Conservation (phyloP, 768 basidiomycete genomes). For the Candolleomyces eurysporus region DNA sequence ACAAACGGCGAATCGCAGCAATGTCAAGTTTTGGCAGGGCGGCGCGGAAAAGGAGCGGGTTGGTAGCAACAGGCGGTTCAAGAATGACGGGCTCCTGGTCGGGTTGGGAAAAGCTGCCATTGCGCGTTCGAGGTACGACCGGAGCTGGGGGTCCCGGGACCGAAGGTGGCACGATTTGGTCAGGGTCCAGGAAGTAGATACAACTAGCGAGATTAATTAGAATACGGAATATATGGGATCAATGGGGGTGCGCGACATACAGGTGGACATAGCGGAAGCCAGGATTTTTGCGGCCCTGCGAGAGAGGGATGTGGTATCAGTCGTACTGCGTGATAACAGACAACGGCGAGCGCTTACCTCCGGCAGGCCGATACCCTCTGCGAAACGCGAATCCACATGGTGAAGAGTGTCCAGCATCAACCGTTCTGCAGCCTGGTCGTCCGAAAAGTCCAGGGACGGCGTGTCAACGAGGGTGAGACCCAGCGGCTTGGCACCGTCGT, state of each 20-base stretch:
- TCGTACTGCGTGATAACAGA: slow-evolving; percentile 15
- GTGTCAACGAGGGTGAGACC: slow-evolving; percentile 78
- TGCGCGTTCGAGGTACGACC: slow-evolving; percentile 64
- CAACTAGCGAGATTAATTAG: slow-evolving; percentile 46
- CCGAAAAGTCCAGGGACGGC: slow-evolving; percentile 73
- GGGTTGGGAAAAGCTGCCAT: slow-evolving; percentile 68
- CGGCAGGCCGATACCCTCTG: slow-evolving; percentile 57
- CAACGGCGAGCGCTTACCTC: slow-evolving; percentile 56
- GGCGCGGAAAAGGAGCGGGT: slow-evolving; percentile 65
- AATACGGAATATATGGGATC: slow-evolving; percentile 1
- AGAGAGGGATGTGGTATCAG: slow-evolving; percentile 16
- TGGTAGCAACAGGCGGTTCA: slow-evolving; percentile 74
- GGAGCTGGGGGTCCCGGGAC: slow-evolving; percentile 67
- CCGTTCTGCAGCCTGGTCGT: slow-evolving; percentile 63
- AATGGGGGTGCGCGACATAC: slow-evolving; percentile 40
- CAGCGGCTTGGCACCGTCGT: slow-evolving; percentile 46
- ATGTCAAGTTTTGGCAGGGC: slow-evolving; percentile 72
- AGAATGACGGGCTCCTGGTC: slow-evolving; percentile 77
- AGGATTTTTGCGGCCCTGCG: slow-evolving; percentile 52
- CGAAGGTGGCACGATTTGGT: slow-evolving; percentile 70
- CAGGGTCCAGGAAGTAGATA: slow-evolving; percentile 86
- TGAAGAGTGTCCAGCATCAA: slow-evolving; percentile 64
- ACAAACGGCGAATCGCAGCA: slow-evolving; percentile 73
- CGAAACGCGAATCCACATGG: slow-evolving; percentile 70
- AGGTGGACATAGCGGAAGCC: slow-evolving; percentile 82